Evolutionary conservation across 805 yeast species (phyloP).

Genomic region (Starmerella vitae): DNA sequence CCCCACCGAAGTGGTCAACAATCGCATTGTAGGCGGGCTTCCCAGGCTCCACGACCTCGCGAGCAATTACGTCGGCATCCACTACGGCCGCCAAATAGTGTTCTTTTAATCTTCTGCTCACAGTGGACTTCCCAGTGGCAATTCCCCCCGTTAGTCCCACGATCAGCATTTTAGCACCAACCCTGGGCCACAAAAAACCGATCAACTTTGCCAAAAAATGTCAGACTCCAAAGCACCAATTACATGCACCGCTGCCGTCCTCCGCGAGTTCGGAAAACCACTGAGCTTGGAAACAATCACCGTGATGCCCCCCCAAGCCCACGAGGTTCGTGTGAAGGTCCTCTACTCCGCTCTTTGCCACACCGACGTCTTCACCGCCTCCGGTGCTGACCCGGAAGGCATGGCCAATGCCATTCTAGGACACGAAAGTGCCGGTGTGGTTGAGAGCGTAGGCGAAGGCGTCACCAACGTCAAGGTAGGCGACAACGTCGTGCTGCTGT

Average conservation of each 20-base stretch:
- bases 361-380: constrained; percentile 92
- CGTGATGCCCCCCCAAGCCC: constrained; percentile 90
- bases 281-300: constrained; percentile 72
- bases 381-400: constrained; percentile 95
- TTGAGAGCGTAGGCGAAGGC: constrained; percentile 88
- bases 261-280: constrained; percentile 80
- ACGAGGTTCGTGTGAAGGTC: constrained; percentile 88
- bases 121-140: constrained; percentile 94
- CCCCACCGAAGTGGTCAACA: constrained; percentile 42
- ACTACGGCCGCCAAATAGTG: constrained; percentile 45
- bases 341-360: constrained; percentile 91
- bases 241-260: constrained; percentile 89
- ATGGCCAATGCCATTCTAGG: constrained; percentile 87
- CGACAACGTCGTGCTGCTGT: constrained; percentile 83
- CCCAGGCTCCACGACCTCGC: constrained; percentile 75
- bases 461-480: constrained; percentile 84
- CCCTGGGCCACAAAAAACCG: neutral
- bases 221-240: constrained; percentile 28
- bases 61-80: constrained; percentile 86
- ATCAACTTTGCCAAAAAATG: neutral
- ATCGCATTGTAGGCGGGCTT: constrained; percentile 54
- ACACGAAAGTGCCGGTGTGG: constrained; percentile 97
- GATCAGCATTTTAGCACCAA: constrained; percentile 46
- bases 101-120: constrained; percentile 44
- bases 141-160: constrained; percentile 97